Evolutionary conservation across 192 early-diverging fungal species (phyloP).

Genomic region (Coemansia sp.): DNA sequence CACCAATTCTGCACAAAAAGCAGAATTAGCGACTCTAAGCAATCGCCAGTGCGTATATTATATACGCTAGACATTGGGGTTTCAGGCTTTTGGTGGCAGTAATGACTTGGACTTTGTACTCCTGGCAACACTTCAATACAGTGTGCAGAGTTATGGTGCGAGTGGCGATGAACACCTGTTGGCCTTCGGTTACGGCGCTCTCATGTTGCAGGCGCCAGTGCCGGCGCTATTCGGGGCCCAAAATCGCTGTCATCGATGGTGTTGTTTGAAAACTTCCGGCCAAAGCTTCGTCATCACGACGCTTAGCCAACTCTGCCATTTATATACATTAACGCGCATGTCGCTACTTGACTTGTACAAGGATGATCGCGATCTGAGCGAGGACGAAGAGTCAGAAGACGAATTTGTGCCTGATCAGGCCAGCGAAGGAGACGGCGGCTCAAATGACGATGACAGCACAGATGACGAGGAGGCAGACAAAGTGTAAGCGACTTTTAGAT

Average conservation of each 20-base stretch:
- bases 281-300: too few species aligned
- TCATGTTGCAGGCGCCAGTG: too few species aligned
- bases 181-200: too few species aligned
- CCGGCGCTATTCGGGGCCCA: too few species aligned
- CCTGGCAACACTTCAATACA: neutral
- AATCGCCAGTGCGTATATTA: constrained; percentile 1
- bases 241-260: too few species aligned
- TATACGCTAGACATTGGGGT: neutral
- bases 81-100: neutral
- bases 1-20: neutral
- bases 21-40: neutral
- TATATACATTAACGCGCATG: constrained; percentile 11
- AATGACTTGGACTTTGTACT: neutral
- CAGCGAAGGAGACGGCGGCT: constrained; percentile 3
- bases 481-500: neutral
- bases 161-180: too few species aligned
- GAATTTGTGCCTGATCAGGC: constrained; percentile 32
- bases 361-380: constrained; percentile 4
- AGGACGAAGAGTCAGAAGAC: constrained; percentile 21
- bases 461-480: neutral
- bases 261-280: too few species aligned
- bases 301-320: neutral
- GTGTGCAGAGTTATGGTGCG: neutral
- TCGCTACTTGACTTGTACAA: constrained; percentile 49
- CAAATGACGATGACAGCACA: constrained; percentile 3